phyloP scores from a whole-genome alignment of 1,139 yeast genomes.

The Taphrina wiesneri region DNA sequence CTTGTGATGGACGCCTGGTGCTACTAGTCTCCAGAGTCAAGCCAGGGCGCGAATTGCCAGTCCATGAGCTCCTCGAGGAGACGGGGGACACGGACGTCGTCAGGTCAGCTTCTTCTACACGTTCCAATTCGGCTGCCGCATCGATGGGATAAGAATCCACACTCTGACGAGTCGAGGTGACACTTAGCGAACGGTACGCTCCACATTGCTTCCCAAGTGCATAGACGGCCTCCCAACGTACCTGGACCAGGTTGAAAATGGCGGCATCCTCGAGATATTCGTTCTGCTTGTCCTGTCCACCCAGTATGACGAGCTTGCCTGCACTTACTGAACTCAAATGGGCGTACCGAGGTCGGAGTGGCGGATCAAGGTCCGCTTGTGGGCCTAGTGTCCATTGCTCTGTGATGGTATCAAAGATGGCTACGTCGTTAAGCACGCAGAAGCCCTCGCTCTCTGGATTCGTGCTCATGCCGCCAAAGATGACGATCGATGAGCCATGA shows the following conservation, averaged over 20 bases:
- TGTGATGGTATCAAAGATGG: slow-evolving; percentile 35
- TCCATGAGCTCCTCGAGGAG: neutral
- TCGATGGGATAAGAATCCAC: neutral
- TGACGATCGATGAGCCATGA: slow-evolving; percentile 34
- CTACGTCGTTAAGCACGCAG: slow-evolving; percentile 35
- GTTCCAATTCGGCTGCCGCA: neutral
- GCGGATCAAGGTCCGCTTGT: neutral
- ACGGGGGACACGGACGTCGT: slow-evolving; percentile 10
- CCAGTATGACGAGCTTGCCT: slow-evolving; percentile 36
- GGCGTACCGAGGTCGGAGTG: slow-evolving; percentile 39
- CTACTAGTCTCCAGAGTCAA: neutral
- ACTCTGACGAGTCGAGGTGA: neutral
- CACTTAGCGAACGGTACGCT: slow-evolving; percentile 38
- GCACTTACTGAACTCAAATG: slow-evolving; percentile 38
- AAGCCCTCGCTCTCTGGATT: slow-evolving; percentile 22
- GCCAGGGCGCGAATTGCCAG: neutral
- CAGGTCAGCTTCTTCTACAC: neutral
- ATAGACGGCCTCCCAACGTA: slow-evolving; percentile 35
- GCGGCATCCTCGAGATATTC: slow-evolving; percentile 37
- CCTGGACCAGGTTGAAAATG: slow-evolving; percentile 35
- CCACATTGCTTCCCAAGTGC: slow-evolving; percentile 37
- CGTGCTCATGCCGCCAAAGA: slow-evolving; percentile 40
- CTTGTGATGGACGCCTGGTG: slow-evolving; percentile 6
- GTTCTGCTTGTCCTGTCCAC: slow-evolving; percentile 40
- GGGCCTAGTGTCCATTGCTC: slow-evolving; percentile 25